Base-by-base conservation (phyloP, 2,329 filamentous ascomycete genomes). In the Fusarium sp. region DNA sequence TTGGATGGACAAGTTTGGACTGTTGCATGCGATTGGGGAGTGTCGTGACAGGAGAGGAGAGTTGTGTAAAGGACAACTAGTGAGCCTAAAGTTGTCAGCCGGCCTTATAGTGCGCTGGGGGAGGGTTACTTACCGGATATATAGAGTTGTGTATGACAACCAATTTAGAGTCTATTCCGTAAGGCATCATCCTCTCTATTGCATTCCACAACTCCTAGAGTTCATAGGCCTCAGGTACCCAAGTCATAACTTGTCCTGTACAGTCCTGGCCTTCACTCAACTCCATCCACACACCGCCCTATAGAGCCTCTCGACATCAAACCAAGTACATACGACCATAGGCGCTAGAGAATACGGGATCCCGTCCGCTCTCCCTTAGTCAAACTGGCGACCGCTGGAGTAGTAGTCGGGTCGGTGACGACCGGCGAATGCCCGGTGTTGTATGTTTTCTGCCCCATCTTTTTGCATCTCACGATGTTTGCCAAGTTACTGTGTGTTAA, bases 11-110 rank as follows among this genome's bases (percentile, higher is more conserved):
- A 80, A 29, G 57, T 62, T 22, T 85, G 83, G 84, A 80, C 80
- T 18, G 83, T 85, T 4, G 82, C 79, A 2, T 85, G 84, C 24
- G 81, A 85, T 13, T 85, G 84, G 84, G 76, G 70, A 22, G 74
- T 81, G 27, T 69, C 45, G 43, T 74, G 39, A 78, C 52, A 54
- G 57, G 56, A 9, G 31, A 16, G 11, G 10, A 18, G 13, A 39
- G 6, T 18, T 43, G 31, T 45, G 31, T 45, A 18, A 10, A 52
- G 8, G 48, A 20, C 11, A 20, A 29, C 48, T 14, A 31, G 48
- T 31, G 13, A 31, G n/a, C 48, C 18, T 31, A 18, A 20, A 31
- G 48, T 6, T 20, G 18, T 20, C 16, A 10, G 2, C 6, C 27
- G 27, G 48, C 18, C 48, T 31, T 20, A 2, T 31, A 52, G 48